Evolutionary conservation across 2,329 filamentous ascomycete genomes (phyloP), one percentile per base, ranked within the genome.

Genomic region (Onygena corvina): DNA sequence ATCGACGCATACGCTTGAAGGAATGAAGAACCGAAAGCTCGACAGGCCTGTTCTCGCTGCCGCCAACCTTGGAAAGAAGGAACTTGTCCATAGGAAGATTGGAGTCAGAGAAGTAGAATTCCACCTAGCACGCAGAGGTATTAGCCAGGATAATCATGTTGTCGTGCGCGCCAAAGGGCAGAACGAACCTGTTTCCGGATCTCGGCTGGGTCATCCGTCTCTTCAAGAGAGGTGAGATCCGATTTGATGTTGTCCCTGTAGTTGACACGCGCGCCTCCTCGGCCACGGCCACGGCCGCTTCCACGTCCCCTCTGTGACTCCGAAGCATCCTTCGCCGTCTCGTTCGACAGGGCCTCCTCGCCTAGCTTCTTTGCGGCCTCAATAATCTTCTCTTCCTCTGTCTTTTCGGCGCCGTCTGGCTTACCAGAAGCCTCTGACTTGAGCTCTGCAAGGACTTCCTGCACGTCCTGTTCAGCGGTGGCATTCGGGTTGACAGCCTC

Each of bases 1-100:
- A 98, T 60, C 83, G 84, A 57, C 81, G 83, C 93, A 98, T 98
- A 66, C 93, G 88, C 71, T 89, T 90, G 76, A 98, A 98, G 47
- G 73, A 81, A 74, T 82, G 80, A 57, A 98, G 80, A 53, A 81
- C 77, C 61, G 81, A 81, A 57, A 98, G 74, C 18, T 81, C 73
- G 31, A 98, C 81, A 36, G 89, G 77, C 44, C 61, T 59, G 74
- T 95, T 94, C 60, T 83, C 76, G 56, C 77, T 73, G 50, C 90
- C 90, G 33, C 81, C 83, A 49, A 86, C 84, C 60, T 81, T 75
- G 55, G 80, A 75, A 72, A 88, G 85, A 58, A 98, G 76, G 71
- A 86, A 94, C 65, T 87, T 84, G 69, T 98, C 93, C 60, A 80
- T 81, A 47, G 84, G 83, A 31, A 98, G 79, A 69, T 95, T 95